phyloP scores from a whole-genome alignment of 805 yeast genomes.

The Candida nitratophila region DNA sequence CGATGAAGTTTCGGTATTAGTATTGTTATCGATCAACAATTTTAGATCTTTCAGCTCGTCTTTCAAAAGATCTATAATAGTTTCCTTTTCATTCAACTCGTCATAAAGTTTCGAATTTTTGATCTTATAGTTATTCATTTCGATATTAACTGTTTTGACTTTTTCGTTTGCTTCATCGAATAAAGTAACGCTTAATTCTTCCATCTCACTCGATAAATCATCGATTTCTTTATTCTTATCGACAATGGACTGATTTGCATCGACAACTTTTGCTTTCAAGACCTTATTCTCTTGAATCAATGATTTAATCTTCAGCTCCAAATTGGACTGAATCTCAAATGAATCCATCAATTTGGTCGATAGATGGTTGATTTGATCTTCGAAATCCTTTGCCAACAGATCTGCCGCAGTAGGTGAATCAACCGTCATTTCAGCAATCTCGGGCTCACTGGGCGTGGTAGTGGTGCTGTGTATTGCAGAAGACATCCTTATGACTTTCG shows the following conservation, averaged over 20 bases:
- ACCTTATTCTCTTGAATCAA: background rate
- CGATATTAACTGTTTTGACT: slow-evolving; percentile 74
- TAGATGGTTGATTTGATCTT: background rate
- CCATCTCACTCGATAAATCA: slow-evolving; percentile 64
- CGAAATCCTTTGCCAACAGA: background rate
- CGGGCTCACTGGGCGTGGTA: too few species aligned
- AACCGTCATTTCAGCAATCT: too few species aligned
- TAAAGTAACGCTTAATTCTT: slow-evolving; percentile 68
- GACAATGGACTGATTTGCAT: background rate
- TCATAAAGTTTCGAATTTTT: slow-evolving; percentile 48
- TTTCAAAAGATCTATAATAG: slow-evolving; percentile 54
- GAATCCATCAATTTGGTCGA: slow-evolving; percentile 1
- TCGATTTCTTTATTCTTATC: slow-evolving; percentile 41
- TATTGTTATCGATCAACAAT: slow-evolving; percentile 30
- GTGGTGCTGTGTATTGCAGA: too few species aligned
- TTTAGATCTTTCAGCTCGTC: slow-evolving; percentile 66
- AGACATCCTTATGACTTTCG: too few species aligned
- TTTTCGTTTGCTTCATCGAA: slow-evolving; percentile 81
- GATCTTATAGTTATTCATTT: slow-evolving; percentile 50
- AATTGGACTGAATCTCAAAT: background rate
- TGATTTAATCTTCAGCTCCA: background rate
- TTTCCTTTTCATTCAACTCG: slow-evolving; percentile 62
- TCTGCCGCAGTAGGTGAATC: too few species aligned
- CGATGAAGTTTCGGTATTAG: background rate
- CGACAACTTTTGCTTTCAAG: background rate